A percentile compares a stretch with the other conserved stretches of the same genome.
Evolutionary conservation across 495 filamentous ascomycete species (phyloP).

Genomic region (Xylaria palmicola): DNA sequence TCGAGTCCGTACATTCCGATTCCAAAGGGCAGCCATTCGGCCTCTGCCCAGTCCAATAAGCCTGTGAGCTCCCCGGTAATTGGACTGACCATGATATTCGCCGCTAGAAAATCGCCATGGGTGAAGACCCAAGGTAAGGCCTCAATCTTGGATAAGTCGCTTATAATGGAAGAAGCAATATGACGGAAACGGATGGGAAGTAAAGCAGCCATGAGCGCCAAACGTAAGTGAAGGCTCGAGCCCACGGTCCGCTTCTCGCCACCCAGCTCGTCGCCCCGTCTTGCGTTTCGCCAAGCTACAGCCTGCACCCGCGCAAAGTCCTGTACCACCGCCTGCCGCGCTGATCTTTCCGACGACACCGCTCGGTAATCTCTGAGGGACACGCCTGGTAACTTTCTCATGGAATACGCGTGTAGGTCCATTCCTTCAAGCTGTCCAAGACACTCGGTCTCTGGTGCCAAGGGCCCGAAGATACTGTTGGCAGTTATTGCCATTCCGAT

Average conservation of each 20-base stretch:
- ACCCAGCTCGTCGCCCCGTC: conserved; percentile 17
- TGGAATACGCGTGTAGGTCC: conserved; percentile 38
- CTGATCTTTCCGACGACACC: conserved; percentile 9
- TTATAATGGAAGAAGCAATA: conserved; percentile 30
- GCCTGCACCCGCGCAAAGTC: conserved; percentile 46
- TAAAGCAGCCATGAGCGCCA: conserved; percentile 33
- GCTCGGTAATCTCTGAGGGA: conserved; percentile 35
- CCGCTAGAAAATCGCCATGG: conserved; percentile 55
- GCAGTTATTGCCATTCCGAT: conserved; percentile 39
- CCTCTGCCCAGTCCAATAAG: conserved; percentile 62
- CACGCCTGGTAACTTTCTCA: conserved; percentile 42
- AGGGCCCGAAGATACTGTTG: conserved; percentile 33
- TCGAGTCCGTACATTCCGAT: conserved; percentile 57
- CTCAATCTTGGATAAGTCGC: conserved; percentile 37
- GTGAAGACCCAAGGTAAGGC: conserved; percentile 51
- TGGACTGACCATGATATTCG: conserved; percentile 52
- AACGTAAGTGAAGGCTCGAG: conserved; percentile 34
- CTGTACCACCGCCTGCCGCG: conserved; percentile 37
- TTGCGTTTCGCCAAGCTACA: conserved; percentile 31
- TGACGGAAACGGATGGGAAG: conserved; percentile 40
- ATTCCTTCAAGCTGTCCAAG: conserved; percentile 21
- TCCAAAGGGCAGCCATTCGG: conserved; percentile 56
- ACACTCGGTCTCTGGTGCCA: conserved; percentile 39
- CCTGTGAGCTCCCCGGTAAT: conserved; percentile 41
- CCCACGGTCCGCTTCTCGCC: conserved; percentile 34